Evolutionary conservation across 345 rosid genomes (phyloP), one percentile per base, ranked within the genome.

Genomic region (Eucalyptus curtisii): DNA sequence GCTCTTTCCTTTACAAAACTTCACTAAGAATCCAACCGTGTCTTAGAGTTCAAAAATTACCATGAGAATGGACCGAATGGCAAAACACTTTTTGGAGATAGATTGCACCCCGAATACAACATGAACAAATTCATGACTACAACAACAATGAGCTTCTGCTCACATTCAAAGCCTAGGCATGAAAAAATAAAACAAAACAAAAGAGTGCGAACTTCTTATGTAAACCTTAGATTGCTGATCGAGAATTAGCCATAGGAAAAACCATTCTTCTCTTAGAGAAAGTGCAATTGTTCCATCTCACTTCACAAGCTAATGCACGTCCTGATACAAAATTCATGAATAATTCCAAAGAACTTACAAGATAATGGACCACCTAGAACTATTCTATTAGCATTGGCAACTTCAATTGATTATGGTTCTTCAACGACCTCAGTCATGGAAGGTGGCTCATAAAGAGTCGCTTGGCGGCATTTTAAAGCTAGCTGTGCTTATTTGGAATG

Each of bases 1-100:
- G 0, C 64, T 57, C 64, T 57, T 57, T 25, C n/a, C 64, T 57
- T 57, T 10, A 11, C 27, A 25, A 25, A 12, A 57, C 64, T 25
- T 27, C 64, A 25, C 64, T 4, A 11, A 25, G 27, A 57, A 0
- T 27, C 61, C 61, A 55, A 55, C 12, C 3, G 61, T 55, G 61
- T 55, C 27, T 20, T 12, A 22, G 27, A 55, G 27, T 6, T 55
- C 12, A 55, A 22, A 55, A 55, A 55, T 55, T 30, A 24, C 13
- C 12, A 55, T 55, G 61, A 55, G 61, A 55, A 55, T 24, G 61
- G 61, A 9, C 30, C 30, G 1, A 22, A 55, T 10, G 12, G 30
- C 30, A 0, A 22, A 2, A 4, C 6, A 59, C 4, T 5, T 25
- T 27, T 0, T 11, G 15, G 7, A 10, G n/a, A 59, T 59, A 0